A percentile compares a stretch with the other conserved stretches of the same genome.
These are phyloP conservation scores for Colletotrichum sp. DNA, from an alignment of 2,329 filamentous ascomycete species.

Conservation along the genomic window DNA sequence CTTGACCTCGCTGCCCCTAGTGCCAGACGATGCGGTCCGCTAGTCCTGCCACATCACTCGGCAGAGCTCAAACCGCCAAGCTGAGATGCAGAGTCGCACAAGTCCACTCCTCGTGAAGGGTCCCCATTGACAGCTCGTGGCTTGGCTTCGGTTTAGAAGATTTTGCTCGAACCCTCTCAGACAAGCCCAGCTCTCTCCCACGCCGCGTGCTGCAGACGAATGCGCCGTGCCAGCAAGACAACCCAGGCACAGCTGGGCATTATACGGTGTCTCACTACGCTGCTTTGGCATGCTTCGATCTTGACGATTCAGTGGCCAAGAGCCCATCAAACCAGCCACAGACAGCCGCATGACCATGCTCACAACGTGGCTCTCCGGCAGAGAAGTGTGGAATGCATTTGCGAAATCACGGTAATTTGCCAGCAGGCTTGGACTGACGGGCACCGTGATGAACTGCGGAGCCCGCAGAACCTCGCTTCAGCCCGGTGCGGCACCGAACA, in stretches of 20 bases:
- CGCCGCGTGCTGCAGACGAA: neutral
- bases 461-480: neutral
- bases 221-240: neutral
- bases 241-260: neutral
- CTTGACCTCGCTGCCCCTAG: neutral
- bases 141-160: neutral
- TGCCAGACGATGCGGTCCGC: neutral
- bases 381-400: neutral
- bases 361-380: neutral
- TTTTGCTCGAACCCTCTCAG: neutral
- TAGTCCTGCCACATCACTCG: constrained; percentile 1
- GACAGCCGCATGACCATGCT: neutral
- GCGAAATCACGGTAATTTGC: neutral
- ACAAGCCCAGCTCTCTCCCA: neutral
- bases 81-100: constrained; percentile 8
- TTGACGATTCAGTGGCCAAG: neutral
- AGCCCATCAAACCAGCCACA: neutral
- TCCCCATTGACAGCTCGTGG: neutral
- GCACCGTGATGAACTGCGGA: neutral
- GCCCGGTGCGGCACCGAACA: neutral
- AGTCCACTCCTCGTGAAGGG: neutral
- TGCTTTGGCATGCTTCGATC: neutral
- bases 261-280: neutral
- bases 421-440: neutral
- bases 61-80: constrained; percentile 15